Conservation (phyloP, 225 moss, liverwort and hornwort genomes). For the Marchantia polymorpha region DNA sequence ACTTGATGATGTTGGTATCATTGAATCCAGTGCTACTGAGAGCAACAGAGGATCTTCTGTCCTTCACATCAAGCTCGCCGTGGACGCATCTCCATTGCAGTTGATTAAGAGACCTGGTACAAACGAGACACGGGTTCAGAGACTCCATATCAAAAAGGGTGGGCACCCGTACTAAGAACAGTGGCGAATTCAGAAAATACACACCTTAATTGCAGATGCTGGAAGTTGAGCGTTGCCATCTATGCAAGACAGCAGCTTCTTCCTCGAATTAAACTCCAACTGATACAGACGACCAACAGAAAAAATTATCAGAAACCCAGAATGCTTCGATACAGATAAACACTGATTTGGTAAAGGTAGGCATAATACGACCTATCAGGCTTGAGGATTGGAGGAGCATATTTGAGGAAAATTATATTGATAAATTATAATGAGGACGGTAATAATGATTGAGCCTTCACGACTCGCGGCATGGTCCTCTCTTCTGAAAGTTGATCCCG, state of each 20-base stretch:
- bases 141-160: not conserved
- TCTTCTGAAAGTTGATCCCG: too few relatives aligned
- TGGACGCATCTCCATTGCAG: constrained; percentile 13
- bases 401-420: too few relatives aligned
- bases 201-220: constrained; percentile 30
- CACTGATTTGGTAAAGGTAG: too few relatives aligned
- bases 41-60: not conserved
- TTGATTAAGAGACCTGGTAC: constrained; percentile 18
- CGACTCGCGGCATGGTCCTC: too few relatives aligned
- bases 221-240: constrained; percentile 35
- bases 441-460: too few relatives aligned
- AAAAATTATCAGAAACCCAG: not conserved
- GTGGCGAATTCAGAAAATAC: not conserved
- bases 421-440: too few relatives aligned
- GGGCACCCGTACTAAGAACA: not conserved
- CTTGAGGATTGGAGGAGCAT: too few relatives aligned
- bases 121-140: not conserved
- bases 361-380: too few relatives aligned
- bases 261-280: not conserved
- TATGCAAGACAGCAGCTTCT: constrained; percentile 17
- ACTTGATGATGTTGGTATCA: constrained; percentile 13
- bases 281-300: not conserved
- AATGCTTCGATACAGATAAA: not conserved
- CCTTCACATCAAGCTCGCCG: constrained; percentile 5
- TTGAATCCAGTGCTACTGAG: not conserved